Evolutionary conservation across 352 stramenopile species (phyloP), one percentile per base, ranked within the genome.

Genomic region (Globisporangium irregulare): DNA sequence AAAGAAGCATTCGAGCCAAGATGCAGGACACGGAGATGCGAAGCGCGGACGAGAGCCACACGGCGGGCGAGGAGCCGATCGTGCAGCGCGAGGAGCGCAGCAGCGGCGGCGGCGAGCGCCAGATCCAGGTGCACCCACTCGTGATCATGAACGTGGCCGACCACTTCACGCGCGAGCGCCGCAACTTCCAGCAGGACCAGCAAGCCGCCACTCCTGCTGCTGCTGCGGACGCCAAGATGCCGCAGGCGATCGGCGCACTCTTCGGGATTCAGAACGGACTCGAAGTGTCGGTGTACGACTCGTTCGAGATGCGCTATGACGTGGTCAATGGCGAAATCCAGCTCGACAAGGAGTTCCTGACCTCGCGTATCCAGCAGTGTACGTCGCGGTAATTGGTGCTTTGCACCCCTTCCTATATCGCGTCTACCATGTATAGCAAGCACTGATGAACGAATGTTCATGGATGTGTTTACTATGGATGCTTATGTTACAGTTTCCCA

Each of bases 71-170:
- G 56, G 77, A 78, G 62, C 70, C 69, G 66, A 76, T 82, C 70
- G 74, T 80, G 68, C 76, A 79, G 70, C 74, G 75, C 38, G 80
- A 87, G 43, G 80, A 82, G 29, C 70, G 73, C 64, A 70, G 73
- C 46, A 73, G 71, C 25, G 81, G 80, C 0, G 80, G 82, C 8
- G 84, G 79, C 15, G 85, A 93, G 73, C 75, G 85, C 1, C 81
- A 89, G 64, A 84, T 93, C 25, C 79, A 91, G 69, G 81, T 95
- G 64, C 87, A 95, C 56, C 87, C 87, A 66, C 82, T 98, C 29
- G 92, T 97, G 41, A 87, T 98, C 73, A 94, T 98, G 66, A 97
- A 97, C 75, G 91, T 98, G 65, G 91, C 92, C 0, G 96, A 99
- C 77, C 96, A 99, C 77, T 97, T 96, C 72, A 98, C 96, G 60